A percentile compares a stretch with the other conserved stretches of the same genome.
Evolutionary conservation across 768 basidiomycete species (phyloP).

Genomic region (Trametopsis cervina): DNA sequence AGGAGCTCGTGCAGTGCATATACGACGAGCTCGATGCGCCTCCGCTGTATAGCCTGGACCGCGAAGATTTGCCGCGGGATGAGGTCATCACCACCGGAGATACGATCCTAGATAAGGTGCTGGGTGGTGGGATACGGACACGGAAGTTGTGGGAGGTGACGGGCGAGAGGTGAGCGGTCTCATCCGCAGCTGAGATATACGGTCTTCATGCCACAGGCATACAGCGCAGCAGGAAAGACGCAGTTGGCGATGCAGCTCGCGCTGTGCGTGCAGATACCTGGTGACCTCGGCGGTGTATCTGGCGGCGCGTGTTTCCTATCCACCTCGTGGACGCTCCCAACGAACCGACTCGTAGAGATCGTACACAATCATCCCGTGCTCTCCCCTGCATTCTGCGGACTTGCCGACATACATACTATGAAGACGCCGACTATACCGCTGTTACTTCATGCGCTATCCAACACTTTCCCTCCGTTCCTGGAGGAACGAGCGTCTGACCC

Average conservation of each 20-base stretch:
- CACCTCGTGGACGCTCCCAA: slow-evolving; percentile 63
- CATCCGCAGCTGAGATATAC: neutral
- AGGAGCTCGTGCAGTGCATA: slow-evolving; percentile 42
- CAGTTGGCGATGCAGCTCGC: slow-evolving; percentile 85
- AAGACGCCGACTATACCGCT: slow-evolving; percentile 46
- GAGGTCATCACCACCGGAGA: slow-evolving; percentile 73
- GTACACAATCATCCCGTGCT: slow-evolving; percentile 42
- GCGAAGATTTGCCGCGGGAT: slow-evolving; percentile 29
- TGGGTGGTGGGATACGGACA: slow-evolving; percentile 76
- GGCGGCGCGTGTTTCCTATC: slow-evolving; percentile 77
- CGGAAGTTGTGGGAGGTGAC: slow-evolving; percentile 84
- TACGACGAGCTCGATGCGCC: slow-evolving; percentile 34
- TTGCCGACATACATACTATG: slow-evolving; percentile 58
- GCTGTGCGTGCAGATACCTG: slow-evolving; percentile 68
- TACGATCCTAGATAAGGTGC: slow-evolving; percentile 48
- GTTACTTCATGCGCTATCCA: slow-evolving; percentile 48
- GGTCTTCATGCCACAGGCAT: neutral
- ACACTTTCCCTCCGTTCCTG: slow-evolving; percentile 48
- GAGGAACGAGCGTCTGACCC: slow-evolving; percentile 24
- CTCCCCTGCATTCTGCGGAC: slow-evolving; percentile 34
- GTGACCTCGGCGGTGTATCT: slow-evolving; percentile 43
- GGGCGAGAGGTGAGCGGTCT: slow-evolving; percentile 69
- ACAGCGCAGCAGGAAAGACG: slow-evolving; percentile 91
- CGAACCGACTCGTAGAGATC: slow-evolving; percentile 63
- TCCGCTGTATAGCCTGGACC: slow-evolving; percentile 34